Base-by-base conservation (phyloP, 306 rosid genomes). In the Albizia julibrissin region DNA sequence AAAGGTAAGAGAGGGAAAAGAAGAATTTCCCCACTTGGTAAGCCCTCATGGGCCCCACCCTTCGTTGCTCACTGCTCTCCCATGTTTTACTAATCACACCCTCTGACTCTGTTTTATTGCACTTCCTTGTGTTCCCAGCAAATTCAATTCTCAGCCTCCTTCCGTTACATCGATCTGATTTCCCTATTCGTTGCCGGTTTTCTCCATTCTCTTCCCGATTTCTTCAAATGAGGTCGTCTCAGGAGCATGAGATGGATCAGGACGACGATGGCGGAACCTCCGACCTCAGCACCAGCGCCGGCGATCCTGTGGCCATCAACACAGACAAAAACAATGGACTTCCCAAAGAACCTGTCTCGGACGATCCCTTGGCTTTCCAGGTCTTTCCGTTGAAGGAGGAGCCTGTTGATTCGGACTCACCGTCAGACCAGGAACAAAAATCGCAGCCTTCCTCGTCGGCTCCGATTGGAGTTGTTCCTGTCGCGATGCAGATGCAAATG, bases 211-310 rank as follows among this genome's bases (percentile, higher is more conserved):
- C 69, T 72, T 64, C 10, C 34, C 27, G 26, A 16, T 72, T 15
- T 8, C 34, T 34, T 29, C 72, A 5, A 76, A 81, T 85, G 85
- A 67, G 80, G 22, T 71, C 80, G 24, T 69, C 65, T 69, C 46
- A 74, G 43, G 65, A 52, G 37, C 79, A 47, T 4, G 71, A 72
- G 15, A 52, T 79, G 74, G 78, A 84, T 62, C 81, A 69, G n/a
- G 79, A 85, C n/a, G 79, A 85, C 56, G 85, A 80, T 3, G 85
- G 67, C 67, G 79, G 71, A 65, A 70, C 76, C 19, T 80, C 85
- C 6, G 85, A 85, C 56, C 76, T 84, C 54, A 84, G 84, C 84
- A 84, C 76, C 79, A 71, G 84, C 44, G 75, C 74, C 79, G 81
- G 68, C n/a, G 76, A 66, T 65, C 21, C 66, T 8, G 22, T 5